phyloP scores from a whole-genome alignment of 2,329 filamentous ascomycete species.

The Rutstroemia sydowiana region DNA sequence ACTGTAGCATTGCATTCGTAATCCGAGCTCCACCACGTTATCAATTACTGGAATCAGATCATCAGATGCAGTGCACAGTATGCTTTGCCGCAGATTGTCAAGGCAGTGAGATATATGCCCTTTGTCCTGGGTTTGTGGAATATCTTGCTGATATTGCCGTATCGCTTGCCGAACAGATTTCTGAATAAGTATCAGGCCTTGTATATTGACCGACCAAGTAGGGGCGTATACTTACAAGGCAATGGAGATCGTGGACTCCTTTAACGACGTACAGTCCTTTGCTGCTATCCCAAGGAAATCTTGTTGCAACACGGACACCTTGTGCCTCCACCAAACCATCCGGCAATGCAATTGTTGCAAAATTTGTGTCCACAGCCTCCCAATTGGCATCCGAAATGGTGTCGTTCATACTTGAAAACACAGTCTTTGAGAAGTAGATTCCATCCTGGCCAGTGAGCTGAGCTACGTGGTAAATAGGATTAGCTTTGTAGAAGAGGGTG shows the following conservation, averaged over 20 bases:
- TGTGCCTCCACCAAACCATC: neutral
- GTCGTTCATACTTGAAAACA: neutral
- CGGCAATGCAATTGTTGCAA: neutral
- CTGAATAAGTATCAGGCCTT: neutral
- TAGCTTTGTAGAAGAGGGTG: no score
- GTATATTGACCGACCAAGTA: neutral
- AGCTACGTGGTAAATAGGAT: no score
- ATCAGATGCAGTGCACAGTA: neutral
- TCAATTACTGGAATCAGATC: neutral
- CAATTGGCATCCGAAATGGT: neutral
- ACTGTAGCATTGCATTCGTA: neutral
- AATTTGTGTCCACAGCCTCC: neutral
- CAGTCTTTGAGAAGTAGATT: no score
- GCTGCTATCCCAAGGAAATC: neutral
- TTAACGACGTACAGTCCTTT: neutral
- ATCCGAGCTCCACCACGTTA: neutral
- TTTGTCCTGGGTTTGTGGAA: neutral
- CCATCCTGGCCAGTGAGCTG: no score
- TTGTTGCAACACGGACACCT: neutral
- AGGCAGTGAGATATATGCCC: neutral
- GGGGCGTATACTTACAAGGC: neutral
- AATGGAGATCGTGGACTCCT: neutral
- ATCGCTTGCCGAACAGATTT: neutral
- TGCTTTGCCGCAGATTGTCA: neutral
- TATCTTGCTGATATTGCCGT: neutral